phyloP scores from a whole-genome alignment of 495 filamentous ascomycete species.

The Podospora australis region DNA sequence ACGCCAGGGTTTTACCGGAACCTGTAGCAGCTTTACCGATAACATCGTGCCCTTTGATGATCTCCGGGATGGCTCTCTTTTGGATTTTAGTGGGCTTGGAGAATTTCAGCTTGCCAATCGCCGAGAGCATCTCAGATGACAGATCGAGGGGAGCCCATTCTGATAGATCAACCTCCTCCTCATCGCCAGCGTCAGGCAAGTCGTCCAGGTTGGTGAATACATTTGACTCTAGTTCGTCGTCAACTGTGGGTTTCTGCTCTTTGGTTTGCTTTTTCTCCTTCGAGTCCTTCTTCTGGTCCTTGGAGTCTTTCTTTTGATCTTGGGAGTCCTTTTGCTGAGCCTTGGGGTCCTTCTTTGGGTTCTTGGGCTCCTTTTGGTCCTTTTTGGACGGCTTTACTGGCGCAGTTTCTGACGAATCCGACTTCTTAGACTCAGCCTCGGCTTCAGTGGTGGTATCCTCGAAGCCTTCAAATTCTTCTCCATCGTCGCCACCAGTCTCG shows the following conservation, averaged over 20 bases:
- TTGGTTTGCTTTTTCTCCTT: slow-evolving; percentile 27
- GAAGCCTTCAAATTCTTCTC: slow-evolving; percentile 51
- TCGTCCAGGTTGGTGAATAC: slow-evolving; percentile 34
- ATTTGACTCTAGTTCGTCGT: slow-evolving; percentile 37
- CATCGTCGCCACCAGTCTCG: slow-evolving; percentile 10
- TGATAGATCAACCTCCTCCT: slow-evolving; percentile 55
- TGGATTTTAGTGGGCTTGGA: slow-evolving; percentile 76
- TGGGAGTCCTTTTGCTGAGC: slow-evolving; percentile 6
- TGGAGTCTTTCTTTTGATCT: slow-evolving; percentile 5
- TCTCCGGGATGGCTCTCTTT: slow-evolving; percentile 66
- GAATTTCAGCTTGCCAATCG: slow-evolving; percentile 75
- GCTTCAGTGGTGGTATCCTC: slow-evolving; percentile 39
- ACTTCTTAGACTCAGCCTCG: slow-evolving; percentile 11
- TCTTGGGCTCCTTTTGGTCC: neutral
- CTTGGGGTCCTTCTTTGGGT: slow-evolving; percentile 8
- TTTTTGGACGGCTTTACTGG: slow-evolving; percentile 1
- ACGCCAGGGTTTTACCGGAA: slow-evolving; percentile 79
- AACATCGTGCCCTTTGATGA: slow-evolving; percentile 65
- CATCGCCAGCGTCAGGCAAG: slow-evolving; percentile 33
- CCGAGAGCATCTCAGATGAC: slow-evolving; percentile 58
- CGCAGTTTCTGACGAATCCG: neutral
- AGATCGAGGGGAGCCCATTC: slow-evolving; percentile 70
- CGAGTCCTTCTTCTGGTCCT: slow-evolving; percentile 17
- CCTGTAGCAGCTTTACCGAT: slow-evolving; percentile 79
- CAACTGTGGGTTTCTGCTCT: slow-evolving; percentile 22